These are phyloP conservation scores for Dryas drummondii DNA, from an alignment of 306 rosid species.

Conservation along the genomic window DNA sequence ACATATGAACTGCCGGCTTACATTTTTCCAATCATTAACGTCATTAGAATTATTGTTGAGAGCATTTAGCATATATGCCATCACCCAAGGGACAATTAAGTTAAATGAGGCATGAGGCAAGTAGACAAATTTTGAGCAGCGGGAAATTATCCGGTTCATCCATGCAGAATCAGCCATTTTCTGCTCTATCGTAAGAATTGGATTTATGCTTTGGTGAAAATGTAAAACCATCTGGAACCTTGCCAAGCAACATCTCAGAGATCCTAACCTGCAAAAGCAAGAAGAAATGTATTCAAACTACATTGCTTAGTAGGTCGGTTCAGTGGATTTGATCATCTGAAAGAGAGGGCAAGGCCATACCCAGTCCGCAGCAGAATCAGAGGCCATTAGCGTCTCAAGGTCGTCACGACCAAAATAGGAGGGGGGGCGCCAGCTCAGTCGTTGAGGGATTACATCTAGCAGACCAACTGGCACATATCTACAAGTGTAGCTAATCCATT, in stretches of 20 bases:
- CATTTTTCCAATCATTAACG: neutral
- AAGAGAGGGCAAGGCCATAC: conserved; percentile 41
- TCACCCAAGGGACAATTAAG: neutral
- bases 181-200: conserved; percentile 85
- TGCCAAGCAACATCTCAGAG: conserved; percentile 88
- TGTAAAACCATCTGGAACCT: conserved; percentile 79
- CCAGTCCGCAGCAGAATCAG: conserved; percentile 98
- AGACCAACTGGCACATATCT: conserved; percentile 89
- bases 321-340: neutral
- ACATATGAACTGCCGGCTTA: neutral
- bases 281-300: neutral
- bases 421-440: conserved; percentile 84
- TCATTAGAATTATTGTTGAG: neutral
- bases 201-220: conserved; percentile 94
- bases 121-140: neutral
- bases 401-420: conserved; percentile 75
- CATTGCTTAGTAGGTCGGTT: neutral
- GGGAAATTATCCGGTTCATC: neutral
- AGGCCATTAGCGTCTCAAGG: conserved; percentile 92
- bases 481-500: conserved; percentile 92
- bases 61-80: neutral
- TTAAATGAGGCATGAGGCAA: neutral
- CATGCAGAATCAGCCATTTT: conserved; percentile 57
- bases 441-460: conserved; percentile 78
- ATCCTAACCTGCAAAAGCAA: conserved; percentile 57